Evolutionary conservation across 2,329 filamentous ascomycete genomes (phyloP), one percentile per base, ranked within the genome.

Genomic region (Colletotrichum somersetense): DNA sequence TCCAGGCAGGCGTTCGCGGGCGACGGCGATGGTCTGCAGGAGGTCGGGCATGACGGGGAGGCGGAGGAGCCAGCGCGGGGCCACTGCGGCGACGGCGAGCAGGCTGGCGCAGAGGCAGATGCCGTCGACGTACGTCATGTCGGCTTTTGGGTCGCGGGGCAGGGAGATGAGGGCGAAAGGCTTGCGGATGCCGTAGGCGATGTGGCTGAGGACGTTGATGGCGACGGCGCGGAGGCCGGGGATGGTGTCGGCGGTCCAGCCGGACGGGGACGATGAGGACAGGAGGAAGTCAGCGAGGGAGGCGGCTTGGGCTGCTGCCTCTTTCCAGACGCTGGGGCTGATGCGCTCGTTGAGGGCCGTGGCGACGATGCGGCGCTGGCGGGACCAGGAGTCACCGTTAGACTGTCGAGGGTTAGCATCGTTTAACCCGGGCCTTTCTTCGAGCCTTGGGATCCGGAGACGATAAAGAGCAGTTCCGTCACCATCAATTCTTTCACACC

Each of bases 151-250:
- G 33, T 76, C 57, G 26, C 59, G 42, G 0, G 74, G 73, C 26
- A 76, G 69, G n/a, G 70, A 62, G 14, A 75, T 64, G 2, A 78
- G 77, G 12, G 75, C 67, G 77, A 79, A 83, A 7, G 77, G 62
- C 30, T 77, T 76, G 16, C 75, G 74, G 61, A 80, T 76, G 44
- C 78, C 78, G 67, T 81, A 82, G 3, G 78, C 81, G 1, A 80
- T 78, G 42, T 75, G 64, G 5, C 78, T 79, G 12, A 84, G 76
- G 2, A 83, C 81, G 64, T 83, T 82, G 74, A 83, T 80, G 20
- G 81, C 80, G 23, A 83, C 71, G 46, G 74, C 74, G 12, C 79
- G 78, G 12, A 82, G 77, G 5, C 77, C 77, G 12, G 72, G 76
- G 35, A 82, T 73, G 2, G 77, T 78, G 5, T 74, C 74, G 55